Evolutionary conservation across 768 basidiomycete genomes (phyloP).

Genomic region (Punctularia strigosozonata): DNA sequence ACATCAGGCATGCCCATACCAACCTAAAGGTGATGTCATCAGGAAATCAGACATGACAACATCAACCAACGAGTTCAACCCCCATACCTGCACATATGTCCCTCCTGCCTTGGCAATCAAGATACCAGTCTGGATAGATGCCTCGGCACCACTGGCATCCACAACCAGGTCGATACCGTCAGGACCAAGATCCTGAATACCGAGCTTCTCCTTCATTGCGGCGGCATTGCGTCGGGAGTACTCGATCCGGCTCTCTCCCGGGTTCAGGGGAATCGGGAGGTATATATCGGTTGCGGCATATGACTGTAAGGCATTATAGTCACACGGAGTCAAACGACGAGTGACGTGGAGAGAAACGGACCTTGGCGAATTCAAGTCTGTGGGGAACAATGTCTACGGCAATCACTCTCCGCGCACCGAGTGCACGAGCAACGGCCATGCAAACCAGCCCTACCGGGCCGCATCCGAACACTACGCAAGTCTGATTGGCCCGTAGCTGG

Average conservation of each 20-base stretch:
- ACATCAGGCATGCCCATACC: constrained; percentile 80
- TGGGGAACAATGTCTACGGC: constrained; percentile 69
- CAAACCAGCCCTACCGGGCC: constrained; percentile 84
- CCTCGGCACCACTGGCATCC: constrained; percentile 89
- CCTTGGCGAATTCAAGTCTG: constrained; percentile 84
- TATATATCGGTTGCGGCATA: constrained; percentile 78
- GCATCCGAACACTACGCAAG: constrained; percentile 78
- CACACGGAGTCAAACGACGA: too few species aligned
- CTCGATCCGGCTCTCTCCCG: constrained; percentile 53
- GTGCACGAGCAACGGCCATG: constrained; percentile 92
- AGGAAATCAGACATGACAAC: too few species aligned
- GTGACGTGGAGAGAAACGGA: too few species aligned
- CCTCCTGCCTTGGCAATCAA: constrained; percentile 69
- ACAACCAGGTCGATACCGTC: constrained; percentile 75
- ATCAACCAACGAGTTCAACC: not conserved
- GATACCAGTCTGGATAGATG: constrained; percentile 80
- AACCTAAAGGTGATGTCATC: too few species aligned
- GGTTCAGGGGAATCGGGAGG: constrained; percentile 44
- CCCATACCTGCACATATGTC: constrained; percentile 56
- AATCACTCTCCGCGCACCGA: constrained; percentile 77
- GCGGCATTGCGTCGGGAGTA: constrained; percentile 68
- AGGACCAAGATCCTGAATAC: constrained; percentile 59
- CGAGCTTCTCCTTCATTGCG: constrained; percentile 50
- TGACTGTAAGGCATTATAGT: too few species aligned
- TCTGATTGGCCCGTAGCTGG: constrained; percentile 57